Percentiles rank a stretch among this genome's conserved stretches.
Conservation (phyloP, 2,329 filamentous ascomycete species). For the Fonsecaea nubica region DNA sequence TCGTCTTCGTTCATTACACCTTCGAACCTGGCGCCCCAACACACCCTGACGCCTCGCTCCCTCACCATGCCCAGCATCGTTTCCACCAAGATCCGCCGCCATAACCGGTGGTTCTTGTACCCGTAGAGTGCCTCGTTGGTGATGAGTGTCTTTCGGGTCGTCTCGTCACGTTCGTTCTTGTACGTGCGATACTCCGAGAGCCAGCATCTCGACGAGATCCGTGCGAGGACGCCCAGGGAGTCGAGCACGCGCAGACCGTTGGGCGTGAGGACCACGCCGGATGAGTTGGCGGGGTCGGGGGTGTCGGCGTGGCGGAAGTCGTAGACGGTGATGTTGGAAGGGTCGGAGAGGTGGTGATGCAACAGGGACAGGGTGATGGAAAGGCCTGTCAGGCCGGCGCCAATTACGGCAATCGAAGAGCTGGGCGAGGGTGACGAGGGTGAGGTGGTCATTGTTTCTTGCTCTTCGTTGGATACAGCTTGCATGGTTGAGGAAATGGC, state of each 20-base stretch:
- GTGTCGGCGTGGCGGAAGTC: conserved; percentile 42
- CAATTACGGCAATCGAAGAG: conserved; percentile 33
- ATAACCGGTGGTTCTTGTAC: conserved; percentile 62
- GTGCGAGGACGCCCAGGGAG: conserved; percentile 21
- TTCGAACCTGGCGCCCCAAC: conserved; percentile 59
- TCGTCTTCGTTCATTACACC: conserved; percentile 55
- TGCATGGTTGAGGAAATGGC: no score
- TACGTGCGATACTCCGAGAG: conserved; percentile 46
- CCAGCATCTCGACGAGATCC: conserved; percentile 28
- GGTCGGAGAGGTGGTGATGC: conserved; percentile 17
- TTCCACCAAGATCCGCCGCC: conserved; percentile 59
- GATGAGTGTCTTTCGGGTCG: conserved; percentile 42
- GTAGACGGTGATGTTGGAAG: conserved; percentile 42
- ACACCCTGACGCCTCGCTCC: conserved; percentile 51
- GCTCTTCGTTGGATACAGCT: not conserved
- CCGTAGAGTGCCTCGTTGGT: conserved; percentile 57
- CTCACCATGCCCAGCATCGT: conserved; percentile 53
- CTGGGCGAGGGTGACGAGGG: not conserved
- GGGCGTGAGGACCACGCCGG: conserved; percentile 36
- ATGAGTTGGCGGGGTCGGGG: conserved; percentile 42
- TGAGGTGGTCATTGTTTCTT: not conserved
- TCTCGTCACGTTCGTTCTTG: conserved; percentile 42
- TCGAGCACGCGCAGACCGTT: conserved; percentile 33
- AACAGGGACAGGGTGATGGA: conserved; percentile 24
- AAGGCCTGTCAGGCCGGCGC: conserved; percentile 25